A percentile compares a stretch with the other conserved stretches of the same genome.
Conservation (phyloP, 2,329 filamentous ascomycete genomes). For the Colletotrichum melonis region DNA sequence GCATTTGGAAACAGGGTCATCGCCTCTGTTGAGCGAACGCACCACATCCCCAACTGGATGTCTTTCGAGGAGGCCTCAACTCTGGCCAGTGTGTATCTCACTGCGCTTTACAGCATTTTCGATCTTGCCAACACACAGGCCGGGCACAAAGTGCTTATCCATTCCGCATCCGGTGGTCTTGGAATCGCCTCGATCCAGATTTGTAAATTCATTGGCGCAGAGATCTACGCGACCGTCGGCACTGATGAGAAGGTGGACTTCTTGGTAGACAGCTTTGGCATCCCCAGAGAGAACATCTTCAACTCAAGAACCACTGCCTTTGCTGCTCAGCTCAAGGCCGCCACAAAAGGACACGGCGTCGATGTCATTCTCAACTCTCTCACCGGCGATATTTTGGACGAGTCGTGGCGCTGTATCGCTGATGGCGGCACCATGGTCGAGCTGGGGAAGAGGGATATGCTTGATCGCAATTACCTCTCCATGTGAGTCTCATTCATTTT, state of each 20-base stretch:
- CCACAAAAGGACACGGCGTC: constrained; percentile 40
- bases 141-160: too few relatives aligned
- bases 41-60: background rate
- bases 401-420: constrained; percentile 1
- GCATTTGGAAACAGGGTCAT: background rate
- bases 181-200: constrained; percentile 38
- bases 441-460: constrained; percentile 43
- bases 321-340: constrained; percentile 36
- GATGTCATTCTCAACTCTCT: constrained; percentile 47
- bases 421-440: constrained; percentile 45
- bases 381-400: constrained; percentile 39
- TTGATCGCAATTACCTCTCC: constrained; percentile 42
- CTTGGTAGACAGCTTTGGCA: constrained; percentile 40
- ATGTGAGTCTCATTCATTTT: constrained; percentile 52
- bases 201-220: constrained; percentile 32
- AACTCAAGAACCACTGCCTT: constrained; percentile 41
- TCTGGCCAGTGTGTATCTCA: background rate
- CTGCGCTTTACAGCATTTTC: background rate
- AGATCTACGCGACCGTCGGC: constrained; percentile 45
- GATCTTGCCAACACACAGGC: too few relatives aligned
- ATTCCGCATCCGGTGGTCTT: constrained; percentile 36
- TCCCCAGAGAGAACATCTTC: constrained; percentile 44
- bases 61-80: background rate
- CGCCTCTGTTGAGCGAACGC: background rate
- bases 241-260: constrained; percentile 41